These are phyloP conservation scores for Flaveria robusta DNA, from an alignment of 129 eudicot genomes.

Conservation along the genomic window DNA sequence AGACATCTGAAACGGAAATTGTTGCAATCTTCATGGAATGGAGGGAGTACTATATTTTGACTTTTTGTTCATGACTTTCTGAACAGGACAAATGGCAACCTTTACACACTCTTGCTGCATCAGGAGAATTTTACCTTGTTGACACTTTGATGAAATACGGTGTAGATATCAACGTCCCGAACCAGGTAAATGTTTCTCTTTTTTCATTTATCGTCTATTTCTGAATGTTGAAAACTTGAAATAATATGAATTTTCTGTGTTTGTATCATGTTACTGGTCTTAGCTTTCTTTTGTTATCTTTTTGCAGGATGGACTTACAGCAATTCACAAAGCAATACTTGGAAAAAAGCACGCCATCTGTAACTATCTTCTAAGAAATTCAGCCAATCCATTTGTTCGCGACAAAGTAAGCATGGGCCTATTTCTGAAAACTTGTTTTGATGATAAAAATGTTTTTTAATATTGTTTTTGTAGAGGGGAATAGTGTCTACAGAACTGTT, in stretches of 20 bases:
- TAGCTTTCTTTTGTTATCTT: slow-evolving; percentile 19
- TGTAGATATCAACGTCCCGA: slow-evolving; percentile 61
- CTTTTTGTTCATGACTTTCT: slow-evolving; percentile 28
- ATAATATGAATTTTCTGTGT: slow-evolving; percentile 5
- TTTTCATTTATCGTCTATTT: not conserved
- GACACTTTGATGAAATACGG: slow-evolving; percentile 68
- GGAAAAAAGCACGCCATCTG: slow-evolving; percentile 88
- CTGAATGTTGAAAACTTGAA: not conserved
- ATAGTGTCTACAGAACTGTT: too few species aligned
- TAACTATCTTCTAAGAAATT: slow-evolving; percentile 82
- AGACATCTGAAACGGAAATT: not conserved
- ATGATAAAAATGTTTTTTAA: not conserved
- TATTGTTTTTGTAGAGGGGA: too few species aligned
- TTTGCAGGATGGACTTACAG: slow-evolving; percentile 80
- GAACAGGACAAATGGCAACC: slow-evolving; percentile 91
- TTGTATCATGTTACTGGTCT: not conserved
- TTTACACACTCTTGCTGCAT: slow-evolving; percentile 83
- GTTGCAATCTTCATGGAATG: slow-evolving; percentile 5
- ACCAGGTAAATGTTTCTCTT: slow-evolving; percentile 51
- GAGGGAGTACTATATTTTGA: slow-evolving; percentile 12
- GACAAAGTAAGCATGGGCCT: slow-evolving; percentile 63
- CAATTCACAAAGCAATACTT: slow-evolving; percentile 83
- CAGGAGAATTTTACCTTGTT: slow-evolving; percentile 84
- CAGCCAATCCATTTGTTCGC: slow-evolving; percentile 84
- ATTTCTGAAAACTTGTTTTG: not conserved